Evolutionary conservation across 352 stramenopile species (phyloP).

Genomic region (Globisporangium nunn): DNA sequence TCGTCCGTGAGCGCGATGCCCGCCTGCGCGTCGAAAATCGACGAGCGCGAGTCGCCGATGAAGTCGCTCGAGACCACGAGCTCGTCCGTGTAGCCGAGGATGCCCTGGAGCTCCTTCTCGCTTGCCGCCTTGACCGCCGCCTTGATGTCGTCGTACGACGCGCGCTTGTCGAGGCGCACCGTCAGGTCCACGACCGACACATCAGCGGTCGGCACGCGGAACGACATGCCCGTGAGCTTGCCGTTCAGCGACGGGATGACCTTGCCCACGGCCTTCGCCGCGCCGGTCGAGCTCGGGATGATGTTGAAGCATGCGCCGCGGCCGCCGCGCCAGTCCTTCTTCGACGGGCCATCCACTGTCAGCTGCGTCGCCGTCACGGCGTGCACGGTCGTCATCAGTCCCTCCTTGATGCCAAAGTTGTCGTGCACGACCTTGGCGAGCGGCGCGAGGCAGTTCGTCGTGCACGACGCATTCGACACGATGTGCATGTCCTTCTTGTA

Average conservation of each 20-base stretch:
- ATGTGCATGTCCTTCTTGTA: constrained; percentile 95
- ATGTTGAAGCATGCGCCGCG: constrained; percentile 98
- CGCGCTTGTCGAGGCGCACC: constrained; percentile 72
- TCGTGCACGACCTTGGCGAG: constrained; percentile 98
- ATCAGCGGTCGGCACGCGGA: constrained; percentile 87
- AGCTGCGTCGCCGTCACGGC: constrained; percentile 97
- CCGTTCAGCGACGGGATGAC: constrained; percentile 93
- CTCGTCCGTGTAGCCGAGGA: constrained; percentile 98
- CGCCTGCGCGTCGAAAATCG: constrained; percentile 96
- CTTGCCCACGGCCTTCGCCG: constrained; percentile 98
- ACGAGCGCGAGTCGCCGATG: constrained; percentile 92
- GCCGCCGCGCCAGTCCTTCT: constrained; percentile 98
- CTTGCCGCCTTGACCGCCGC: constrained; percentile 91
- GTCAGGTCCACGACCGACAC: constrained; percentile 90
- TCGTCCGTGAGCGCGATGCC: constrained; percentile 97
- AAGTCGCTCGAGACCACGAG: constrained; percentile 97
- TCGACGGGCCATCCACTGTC: constrained; percentile 96
- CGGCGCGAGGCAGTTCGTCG: constrained; percentile 98
- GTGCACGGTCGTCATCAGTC: constrained; percentile 99
- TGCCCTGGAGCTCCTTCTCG: constrained; percentile 93
- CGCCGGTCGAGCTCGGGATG: constrained; percentile 97
- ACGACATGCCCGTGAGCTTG: constrained; percentile 90
- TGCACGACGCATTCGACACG: constrained; percentile 98
- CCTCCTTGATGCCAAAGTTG: constrained; percentile 97
- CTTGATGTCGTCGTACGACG: constrained; percentile 98